Evolutionary conservation across 495 filamentous ascomycete species (phyloP).

Genomic region (Eremomyces bilateralis): DNA sequence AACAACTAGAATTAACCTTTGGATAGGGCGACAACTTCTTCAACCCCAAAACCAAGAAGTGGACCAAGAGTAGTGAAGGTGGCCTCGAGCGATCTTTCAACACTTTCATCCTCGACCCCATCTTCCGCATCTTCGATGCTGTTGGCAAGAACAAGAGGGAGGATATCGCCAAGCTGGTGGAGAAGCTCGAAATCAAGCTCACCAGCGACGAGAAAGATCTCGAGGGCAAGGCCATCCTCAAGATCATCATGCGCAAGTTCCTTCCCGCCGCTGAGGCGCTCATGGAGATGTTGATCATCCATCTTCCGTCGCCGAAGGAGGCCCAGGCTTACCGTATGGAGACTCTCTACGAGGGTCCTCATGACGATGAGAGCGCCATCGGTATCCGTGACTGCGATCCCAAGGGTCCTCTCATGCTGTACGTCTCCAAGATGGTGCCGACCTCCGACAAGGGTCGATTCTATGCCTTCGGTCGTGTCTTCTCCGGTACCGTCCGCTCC

Average conservation of each 20-base stretch:
- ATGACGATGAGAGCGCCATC: slow-evolving; percentile 76
- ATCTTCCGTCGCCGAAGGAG: slow-evolving; percentile 86
- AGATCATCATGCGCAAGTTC: slow-evolving; percentile 97
- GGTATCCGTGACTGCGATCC: slow-evolving; percentile 95
- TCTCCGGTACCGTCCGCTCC: slow-evolving; percentile 88
- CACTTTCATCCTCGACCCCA: slow-evolving; percentile 95
- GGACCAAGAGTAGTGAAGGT: slow-evolving; percentile 80
- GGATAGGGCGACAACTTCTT: slow-evolving; percentile 89
- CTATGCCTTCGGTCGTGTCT: slow-evolving; percentile 99
- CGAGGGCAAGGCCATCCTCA: slow-evolving; percentile 91
- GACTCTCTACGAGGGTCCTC: slow-evolving; percentile 95
- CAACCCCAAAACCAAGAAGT: slow-evolving; percentile 99
- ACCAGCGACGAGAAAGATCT: slow-evolving; percentile 67
- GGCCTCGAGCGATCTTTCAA: slow-evolving; percentile 98
- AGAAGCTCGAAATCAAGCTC: slow-evolving; percentile 88
- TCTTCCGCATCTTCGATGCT: slow-evolving; percentile 91
- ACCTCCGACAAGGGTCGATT: slow-evolving; percentile 99
- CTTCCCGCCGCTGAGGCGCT: slow-evolving; percentile 93
- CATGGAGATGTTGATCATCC: slow-evolving; percentile 99
- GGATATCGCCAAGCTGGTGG: slow-evolving; percentile 57
- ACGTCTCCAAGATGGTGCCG: slow-evolving; percentile 99
- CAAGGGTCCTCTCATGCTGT: slow-evolving; percentile 97
- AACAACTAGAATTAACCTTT: slow-evolving; percentile 4
- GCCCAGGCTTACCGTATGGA: slow-evolving; percentile 97
- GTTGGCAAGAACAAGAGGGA: slow-evolving; percentile 99